Evolutionary conservation across 345 rosid species (phyloP).

Genomic region (Eucalyptus paniculata): DNA sequence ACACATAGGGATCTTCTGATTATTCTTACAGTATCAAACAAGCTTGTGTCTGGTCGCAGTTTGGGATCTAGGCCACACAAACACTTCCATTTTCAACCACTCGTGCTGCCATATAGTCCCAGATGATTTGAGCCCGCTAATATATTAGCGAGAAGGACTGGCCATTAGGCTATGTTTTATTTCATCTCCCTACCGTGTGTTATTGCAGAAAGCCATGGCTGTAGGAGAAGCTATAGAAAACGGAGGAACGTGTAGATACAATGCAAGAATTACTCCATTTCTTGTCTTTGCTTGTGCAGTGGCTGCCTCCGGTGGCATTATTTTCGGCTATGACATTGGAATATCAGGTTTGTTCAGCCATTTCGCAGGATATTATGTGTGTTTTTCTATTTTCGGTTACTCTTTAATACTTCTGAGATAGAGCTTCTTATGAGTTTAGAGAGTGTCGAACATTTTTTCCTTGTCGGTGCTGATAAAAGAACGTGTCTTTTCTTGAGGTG

Average conservation of each 20-base stretch:
- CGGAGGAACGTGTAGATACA: background rate
- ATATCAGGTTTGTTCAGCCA: background rate
- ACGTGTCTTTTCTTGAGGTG: background rate
- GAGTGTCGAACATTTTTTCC: background rate
- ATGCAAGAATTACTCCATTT: background rate
- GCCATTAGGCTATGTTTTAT: background rate
- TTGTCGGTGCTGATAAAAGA: background rate
- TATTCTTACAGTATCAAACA: background rate
- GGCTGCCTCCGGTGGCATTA: background rate
- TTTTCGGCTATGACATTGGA: background rate
- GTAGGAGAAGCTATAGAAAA: background rate
- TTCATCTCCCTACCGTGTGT: background rate
- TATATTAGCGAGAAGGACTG: background rate
- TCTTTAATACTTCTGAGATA: background rate
- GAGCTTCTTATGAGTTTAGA: background rate
- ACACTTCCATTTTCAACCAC: background rate
- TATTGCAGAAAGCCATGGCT: background rate
- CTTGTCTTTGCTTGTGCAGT: background rate
- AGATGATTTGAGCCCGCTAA: background rate
- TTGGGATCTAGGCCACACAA: background rate
- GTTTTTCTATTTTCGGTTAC: background rate
- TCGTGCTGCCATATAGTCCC: background rate
- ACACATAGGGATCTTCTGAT: background rate
- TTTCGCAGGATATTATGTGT: background rate
- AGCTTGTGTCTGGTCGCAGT: background rate